These are phyloP conservation scores for Ambrosiella xylebori DNA, from an alignment of 2,329 filamentous ascomycete genomes.

Conservation along the genomic window DNA sequence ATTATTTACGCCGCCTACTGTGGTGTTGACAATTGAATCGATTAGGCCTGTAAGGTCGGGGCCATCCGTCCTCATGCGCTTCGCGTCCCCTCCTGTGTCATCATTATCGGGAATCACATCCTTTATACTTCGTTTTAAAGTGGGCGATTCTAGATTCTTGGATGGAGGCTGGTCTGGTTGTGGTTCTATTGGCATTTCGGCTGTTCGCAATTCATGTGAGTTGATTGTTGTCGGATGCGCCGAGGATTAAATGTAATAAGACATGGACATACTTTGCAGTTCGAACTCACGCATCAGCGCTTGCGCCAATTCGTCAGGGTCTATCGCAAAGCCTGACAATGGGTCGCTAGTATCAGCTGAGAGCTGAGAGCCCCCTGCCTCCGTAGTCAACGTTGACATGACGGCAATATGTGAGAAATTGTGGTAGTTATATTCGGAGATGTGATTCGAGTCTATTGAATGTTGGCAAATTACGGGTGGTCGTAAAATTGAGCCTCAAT, in stretches of 20 bases:
- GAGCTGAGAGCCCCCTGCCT: constrained; percentile 8
- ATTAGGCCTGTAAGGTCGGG: constrained; percentile 9
- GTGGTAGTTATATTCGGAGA: background rate
- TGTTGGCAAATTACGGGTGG: constrained; percentile 3
- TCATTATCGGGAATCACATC: background rate
- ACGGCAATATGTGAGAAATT: background rate
- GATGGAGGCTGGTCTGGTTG: background rate
- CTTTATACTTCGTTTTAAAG: constrained; percentile 9
- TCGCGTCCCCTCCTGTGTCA: constrained; percentile 3
- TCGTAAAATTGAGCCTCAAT: constrained; percentile 8
- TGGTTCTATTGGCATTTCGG: background rate
- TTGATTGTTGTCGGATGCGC: background rate
- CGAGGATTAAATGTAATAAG: background rate
- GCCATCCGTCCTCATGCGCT: constrained; percentile 13
- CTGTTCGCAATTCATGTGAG: background rate
- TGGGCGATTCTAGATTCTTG: constrained; percentile 3
- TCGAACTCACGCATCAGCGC: constrained; percentile 12
- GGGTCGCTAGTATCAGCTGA: constrained; percentile 3
- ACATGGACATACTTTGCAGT: constrained; percentile 9
- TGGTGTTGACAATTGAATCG: constrained; percentile 22
- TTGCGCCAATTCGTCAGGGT: constrained; percentile 13
- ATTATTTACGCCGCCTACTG: constrained; percentile 24
- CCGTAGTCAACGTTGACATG: constrained; percentile 10
- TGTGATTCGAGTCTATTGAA: background rate
- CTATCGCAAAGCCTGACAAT: constrained; percentile 6